phyloP scores from a whole-genome alignment of 2,329 filamentous ascomycete genomes.

The Ophiosphaerella korrae region DNA sequence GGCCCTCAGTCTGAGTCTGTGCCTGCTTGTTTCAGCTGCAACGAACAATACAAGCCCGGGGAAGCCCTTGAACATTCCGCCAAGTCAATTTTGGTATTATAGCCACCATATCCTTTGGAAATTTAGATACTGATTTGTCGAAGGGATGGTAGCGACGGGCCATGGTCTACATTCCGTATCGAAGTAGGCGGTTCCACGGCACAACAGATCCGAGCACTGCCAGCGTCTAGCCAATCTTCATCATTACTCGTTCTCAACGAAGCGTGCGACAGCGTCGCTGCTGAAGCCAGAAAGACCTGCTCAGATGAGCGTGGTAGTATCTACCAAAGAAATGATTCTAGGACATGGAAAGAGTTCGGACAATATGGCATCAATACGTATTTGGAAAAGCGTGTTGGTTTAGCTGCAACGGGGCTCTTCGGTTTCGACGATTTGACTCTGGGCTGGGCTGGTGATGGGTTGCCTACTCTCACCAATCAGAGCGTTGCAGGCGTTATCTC shows the following conservation, averaged over 20 bases:
- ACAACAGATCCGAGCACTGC: slow-evolving; percentile 36
- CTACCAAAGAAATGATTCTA: slow-evolving; percentile 38
- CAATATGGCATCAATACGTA: slow-evolving; percentile 37
- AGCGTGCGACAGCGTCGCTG: slow-evolving; percentile 37
- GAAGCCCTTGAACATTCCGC: slow-evolving; percentile 25
- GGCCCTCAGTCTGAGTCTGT: slow-evolving; percentile 1
- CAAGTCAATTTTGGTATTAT: slow-evolving; percentile 32
- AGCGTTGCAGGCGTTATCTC: slow-evolving; percentile 45
- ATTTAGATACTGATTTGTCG: neutral
- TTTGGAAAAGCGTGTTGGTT: slow-evolving; percentile 34
- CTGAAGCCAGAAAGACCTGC: slow-evolving; percentile 32
- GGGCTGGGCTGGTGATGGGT: slow-evolving; percentile 29
- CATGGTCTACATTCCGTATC: slow-evolving; percentile 42
- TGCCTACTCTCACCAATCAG: slow-evolving; percentile 37
- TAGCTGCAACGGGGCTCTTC: slow-evolving; percentile 38
- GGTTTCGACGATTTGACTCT: slow-evolving; percentile 44
- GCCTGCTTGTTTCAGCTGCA: neutral
- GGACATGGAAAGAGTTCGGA: slow-evolving; percentile 41
- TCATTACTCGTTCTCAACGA: slow-evolving; percentile 42
- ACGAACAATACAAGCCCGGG: slow-evolving; percentile 15
- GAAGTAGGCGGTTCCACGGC: slow-evolving; percentile 30
- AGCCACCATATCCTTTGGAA: neutral
- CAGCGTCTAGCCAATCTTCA: slow-evolving; percentile 41
- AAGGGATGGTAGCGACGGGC: slow-evolving; percentile 40
- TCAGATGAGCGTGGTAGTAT: slow-evolving; percentile 33